These are phyloP conservation scores for Calonectria pseudoturangicola DNA, from an alignment of 2,329 filamentous ascomycete species.

Conservation along the genomic window DNA sequence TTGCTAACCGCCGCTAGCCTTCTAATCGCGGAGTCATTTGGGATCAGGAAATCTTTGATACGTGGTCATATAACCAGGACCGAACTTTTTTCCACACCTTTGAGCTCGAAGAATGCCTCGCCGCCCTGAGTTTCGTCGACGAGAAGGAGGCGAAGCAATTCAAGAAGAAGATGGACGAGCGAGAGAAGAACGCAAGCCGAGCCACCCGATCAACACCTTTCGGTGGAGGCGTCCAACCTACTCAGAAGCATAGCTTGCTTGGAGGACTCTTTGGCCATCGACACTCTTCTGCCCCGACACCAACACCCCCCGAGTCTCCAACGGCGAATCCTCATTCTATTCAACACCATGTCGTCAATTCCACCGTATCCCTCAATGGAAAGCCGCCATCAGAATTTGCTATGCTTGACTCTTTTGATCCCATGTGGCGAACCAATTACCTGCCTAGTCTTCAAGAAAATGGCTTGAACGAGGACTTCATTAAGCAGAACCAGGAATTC, in stretches of 20 bases:
- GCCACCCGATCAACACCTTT: conserved; percentile 88
- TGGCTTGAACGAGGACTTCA: conserved; percentile 79
- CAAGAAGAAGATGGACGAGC: conserved; percentile 96
- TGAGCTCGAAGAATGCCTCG: conserved; percentile 93
- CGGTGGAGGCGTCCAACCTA: conserved; percentile 67
- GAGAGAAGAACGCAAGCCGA: conserved; percentile 96
- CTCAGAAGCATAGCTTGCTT: conserved; percentile 69
- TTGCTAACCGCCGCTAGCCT: conserved; percentile 69
- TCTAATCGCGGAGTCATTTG: conserved; percentile 90
- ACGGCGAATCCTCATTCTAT: conserved; percentile 63
- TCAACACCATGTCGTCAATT: conserved; percentile 62
- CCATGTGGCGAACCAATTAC: conserved; percentile 79
- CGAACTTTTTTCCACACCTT: conserved; percentile 98
- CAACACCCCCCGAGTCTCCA: conserved; percentile 75
- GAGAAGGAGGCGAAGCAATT: conserved; percentile 99
- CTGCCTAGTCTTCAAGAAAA: conserved; percentile 78
- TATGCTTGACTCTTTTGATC: conserved; percentile 78
- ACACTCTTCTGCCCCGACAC: conserved; percentile 75
- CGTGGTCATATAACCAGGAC: conserved; percentile 96
- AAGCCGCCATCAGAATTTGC: conserved; percentile 74
- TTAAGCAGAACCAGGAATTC: conserved; percentile 81
- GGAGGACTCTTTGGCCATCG: conserved; percentile 78
- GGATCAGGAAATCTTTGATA: conserved; percentile 98
- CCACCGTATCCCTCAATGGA: conserved; percentile 69
- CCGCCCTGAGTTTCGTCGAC: conserved; percentile 93